Percentiles rank a stretch among this genome's conserved stretches.
phyloP scores from a whole-genome alignment of 1,284 basidiomycete species.

The Cutaneotrichosporon sp. region DNA sequence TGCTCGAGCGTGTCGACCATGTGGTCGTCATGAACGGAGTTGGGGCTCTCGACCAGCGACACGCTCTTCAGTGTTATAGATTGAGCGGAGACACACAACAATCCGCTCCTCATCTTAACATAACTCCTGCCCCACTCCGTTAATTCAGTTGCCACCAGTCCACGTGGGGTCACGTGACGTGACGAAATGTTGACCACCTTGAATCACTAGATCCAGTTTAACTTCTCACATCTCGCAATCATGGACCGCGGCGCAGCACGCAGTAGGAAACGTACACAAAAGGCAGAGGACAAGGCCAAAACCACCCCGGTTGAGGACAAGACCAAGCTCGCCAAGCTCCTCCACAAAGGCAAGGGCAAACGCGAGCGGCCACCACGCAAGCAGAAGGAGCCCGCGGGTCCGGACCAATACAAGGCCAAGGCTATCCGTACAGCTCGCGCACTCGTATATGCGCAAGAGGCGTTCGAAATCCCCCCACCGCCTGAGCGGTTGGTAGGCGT shows the following conservation, averaged over 20 bases:
- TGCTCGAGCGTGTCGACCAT: background rate
- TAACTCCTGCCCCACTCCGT: background rate
- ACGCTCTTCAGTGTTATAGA: no score
- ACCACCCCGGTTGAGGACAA: conserved; percentile 2
- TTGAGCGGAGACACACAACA: background rate
- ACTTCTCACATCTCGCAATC: background rate
- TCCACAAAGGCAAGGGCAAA: conserved; percentile 3
- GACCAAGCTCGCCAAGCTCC: conserved; percentile 10
- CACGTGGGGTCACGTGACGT: conserved; percentile 6
- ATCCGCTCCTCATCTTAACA: background rate
- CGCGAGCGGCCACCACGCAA: conserved; percentile 2
- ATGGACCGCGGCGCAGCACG: conserved; percentile 52
- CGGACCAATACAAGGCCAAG: conserved; percentile 43
- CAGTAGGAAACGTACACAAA: conserved; percentile 34
- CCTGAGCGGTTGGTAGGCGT: conserved; percentile 33
- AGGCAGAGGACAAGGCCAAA: conserved; percentile 13
- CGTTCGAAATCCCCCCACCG: conserved; percentile 40
- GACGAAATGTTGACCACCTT: background rate
- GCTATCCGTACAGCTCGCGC: conserved; percentile 43
- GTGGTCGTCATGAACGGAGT: background rate
- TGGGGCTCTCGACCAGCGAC: no score
- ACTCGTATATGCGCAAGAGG: conserved; percentile 35
- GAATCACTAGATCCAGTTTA: no score
- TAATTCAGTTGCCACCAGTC: background rate
- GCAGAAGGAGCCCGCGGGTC: conserved; percentile 25